Evolutionary conservation across 1,284 basidiomycete species (phyloP).

Genomic region (Blastosporella zonata): DNA sequence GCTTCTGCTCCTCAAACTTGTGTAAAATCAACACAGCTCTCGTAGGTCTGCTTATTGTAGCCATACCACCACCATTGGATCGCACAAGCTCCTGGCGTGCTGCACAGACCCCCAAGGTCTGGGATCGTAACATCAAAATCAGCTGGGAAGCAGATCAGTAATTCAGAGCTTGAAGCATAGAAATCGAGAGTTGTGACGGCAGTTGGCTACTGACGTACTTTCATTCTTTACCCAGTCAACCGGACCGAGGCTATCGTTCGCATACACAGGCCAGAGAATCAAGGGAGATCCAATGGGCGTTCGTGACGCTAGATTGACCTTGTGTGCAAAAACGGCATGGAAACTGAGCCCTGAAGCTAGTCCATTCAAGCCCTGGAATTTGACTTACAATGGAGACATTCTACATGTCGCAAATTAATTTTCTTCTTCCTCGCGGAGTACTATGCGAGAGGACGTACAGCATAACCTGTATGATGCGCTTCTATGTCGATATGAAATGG

Average conservation of each 20-base stretch:
- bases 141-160: constrained; percentile 21
- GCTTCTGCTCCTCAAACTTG: neutral
- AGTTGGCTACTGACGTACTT: constrained; percentile 23
- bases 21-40: constrained; percentile 34
- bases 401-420: constrained; percentile 15
- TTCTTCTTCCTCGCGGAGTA: neutral
- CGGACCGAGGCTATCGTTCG: constrained; percentile 31
- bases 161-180: neutral
- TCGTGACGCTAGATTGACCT: constrained; percentile 31
- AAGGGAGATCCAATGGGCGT: constrained; percentile 29
- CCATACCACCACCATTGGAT: constrained; percentile 38
- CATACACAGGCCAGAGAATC: constrained; percentile 35
- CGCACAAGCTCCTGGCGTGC: constrained; percentile 30
- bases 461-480: constrained; percentile 35
- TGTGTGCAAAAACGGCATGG: neutral
- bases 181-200: too few relatives aligned
- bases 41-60: constrained; percentile 27
- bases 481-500: constrained; percentile 32
- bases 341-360: too few relatives aligned
- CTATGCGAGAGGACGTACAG: constrained; percentile 23
- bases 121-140: constrained; percentile 36
- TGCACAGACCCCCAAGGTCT: constrained; percentile 30
- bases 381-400: constrained; percentile 30
- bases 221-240: constrained; percentile 33
- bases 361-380: neutral